Conservation (phyloP, 495 filamentous ascomycete genomes). For the Aspergillus avenaceus region DNA sequence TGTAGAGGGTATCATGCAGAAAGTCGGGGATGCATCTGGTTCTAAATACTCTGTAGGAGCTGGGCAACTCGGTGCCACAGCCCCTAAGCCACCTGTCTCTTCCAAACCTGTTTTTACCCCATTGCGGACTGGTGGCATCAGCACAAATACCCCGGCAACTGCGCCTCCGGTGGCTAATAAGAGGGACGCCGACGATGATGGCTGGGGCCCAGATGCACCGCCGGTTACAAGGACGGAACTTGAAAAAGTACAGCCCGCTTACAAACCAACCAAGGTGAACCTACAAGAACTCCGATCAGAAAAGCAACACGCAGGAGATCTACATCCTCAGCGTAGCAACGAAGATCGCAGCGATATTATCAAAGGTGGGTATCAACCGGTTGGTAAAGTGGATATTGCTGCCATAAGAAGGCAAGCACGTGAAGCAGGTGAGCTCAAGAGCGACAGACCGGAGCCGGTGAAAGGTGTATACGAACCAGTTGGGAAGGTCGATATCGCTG, state of each 20-base stretch:
- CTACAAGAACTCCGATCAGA: constrained; percentile 70
- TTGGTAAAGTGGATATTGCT: constrained; percentile 95
- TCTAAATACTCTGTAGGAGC: constrained; percentile 80
- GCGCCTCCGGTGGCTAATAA: constrained; percentile 38
- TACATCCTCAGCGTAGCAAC: constrained; percentile 21
- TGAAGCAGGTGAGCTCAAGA: constrained; percentile 50
- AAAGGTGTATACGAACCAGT: constrained; percentile 92
- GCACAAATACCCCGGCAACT: constrained; percentile 59
- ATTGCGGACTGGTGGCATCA: constrained; percentile 59
- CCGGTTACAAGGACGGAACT: constrained; percentile 78
- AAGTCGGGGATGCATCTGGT: constrained; percentile 93
- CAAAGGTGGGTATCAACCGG: constrained; percentile 86
- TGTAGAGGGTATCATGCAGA: constrained; percentile 83
- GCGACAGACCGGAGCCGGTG: constrained; percentile 76
- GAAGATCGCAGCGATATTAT: constrained; percentile 61
- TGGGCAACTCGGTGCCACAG: constrained; percentile 39
- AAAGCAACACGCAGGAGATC: constrained; percentile 58
- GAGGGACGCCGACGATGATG: constrained; percentile 63
- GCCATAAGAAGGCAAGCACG: constrained; percentile 78
- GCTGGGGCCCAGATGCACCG: constrained; percentile 95
- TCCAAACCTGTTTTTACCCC: constrained; percentile 89
- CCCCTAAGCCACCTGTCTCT: constrained; percentile 64
- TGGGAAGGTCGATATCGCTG: constrained; percentile 92
- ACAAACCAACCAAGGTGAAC: constrained; percentile 91
- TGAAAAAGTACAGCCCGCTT: constrained; percentile 90